Evolutionary conservation across 139 green algal genomes (phyloP), one percentile per base, ranked within the genome.

Genomic region (Yamagishiella unicocca): DNA sequence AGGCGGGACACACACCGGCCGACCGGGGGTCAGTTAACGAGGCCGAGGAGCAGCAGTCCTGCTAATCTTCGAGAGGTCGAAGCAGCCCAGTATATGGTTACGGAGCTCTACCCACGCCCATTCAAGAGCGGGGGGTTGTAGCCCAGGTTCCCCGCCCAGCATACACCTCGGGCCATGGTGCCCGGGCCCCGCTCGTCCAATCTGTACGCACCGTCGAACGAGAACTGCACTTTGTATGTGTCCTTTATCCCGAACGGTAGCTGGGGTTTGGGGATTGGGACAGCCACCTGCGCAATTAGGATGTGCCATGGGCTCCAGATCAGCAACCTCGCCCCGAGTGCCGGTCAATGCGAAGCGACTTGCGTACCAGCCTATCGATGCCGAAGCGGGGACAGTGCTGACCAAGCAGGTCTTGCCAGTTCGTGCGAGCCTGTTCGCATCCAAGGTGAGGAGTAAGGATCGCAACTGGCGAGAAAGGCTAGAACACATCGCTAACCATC

Each of bases 221-320:
- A 92, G 19, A 93, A 83, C 83, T 93, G 90, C 17, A 93, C 38
- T 27, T 93, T 93, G 72, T 93, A 93, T 4, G 85, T 83, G 54
- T 93, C 90, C 33, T 68, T 64, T 22, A 75, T 40, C n/a, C 64
- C 33, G 0, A 87, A 79, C 0, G 55, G 1, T 4, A 79, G 58
- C 42, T 90, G 82, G 9, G 90, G 90, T 66, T 93, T 91, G 2
- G 78, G 88, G 7, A 93, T 79, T 0, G 90, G 90, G 12, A 93
- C 53, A 27, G 87, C 90, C 8, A 94, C 88, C 82, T 87, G 82
- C 46, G 38, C 1, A 33, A 35, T 74, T 33, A 45, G 25, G 66
- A 19, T 24, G 66, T 74, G 42, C 40, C 10, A 43, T 33, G 6
- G 50, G 50, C 17, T 61, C 14, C 70, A 78, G 70, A 78, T 78